Evolutionary conservation across 192 early-diverging fungal genomes (phyloP), one percentile per base, ranked within the genome.

Genomic region (Mortierella alpina): DNA sequence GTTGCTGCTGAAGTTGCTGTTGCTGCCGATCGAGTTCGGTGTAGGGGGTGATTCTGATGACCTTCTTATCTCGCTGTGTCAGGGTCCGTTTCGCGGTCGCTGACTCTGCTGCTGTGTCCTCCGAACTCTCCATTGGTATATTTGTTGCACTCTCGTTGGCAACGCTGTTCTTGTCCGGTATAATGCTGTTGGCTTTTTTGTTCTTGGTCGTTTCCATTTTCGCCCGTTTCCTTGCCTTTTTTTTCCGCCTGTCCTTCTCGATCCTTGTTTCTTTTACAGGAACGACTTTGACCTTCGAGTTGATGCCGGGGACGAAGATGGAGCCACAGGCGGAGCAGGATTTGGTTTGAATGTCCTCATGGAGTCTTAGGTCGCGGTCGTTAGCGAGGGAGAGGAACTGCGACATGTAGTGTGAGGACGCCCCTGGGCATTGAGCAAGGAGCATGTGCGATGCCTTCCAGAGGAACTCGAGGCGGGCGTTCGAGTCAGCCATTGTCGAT

Each of bases 331-430:
- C 74, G 20, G 66, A 61, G 58, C 86, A 87, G 23, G 74, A 82
- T 47, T 62, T 63, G 46, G 73, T 55, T 23, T 79, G 82, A 15
- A 87, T 76, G 42, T 71, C 84, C 39, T 84, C 82, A n/a, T 84
- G 77, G 13, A 87, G 75, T 18, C 63, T 66, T n/a, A 85, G 56
- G 47, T 85, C 70, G 9, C 67, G 69, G 50, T 70, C 63, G 59
- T 62, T 72, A 3, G 84, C 78, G n/a, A 72, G 50, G 8, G 49
- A 50, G 44, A 84, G 70, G 57, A 85, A 85, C 63, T 83, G 82
- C n/a, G 74, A 69, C 78, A 87, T 82, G 72, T 85, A 87, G 59
- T 75, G 84, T 14, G 84, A 78, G 0, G 84, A 85, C 5, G 82
- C 71, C 10, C 63, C 58, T 18, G 86, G 84, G 31, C 70, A 81